A percentile compares a stretch with the other conserved stretches of the same genome.
These are phyloP conservation scores for Spathaspora gorwiae DNA, from an alignment of 805 yeast genomes.

Conservation along the genomic window DNA sequence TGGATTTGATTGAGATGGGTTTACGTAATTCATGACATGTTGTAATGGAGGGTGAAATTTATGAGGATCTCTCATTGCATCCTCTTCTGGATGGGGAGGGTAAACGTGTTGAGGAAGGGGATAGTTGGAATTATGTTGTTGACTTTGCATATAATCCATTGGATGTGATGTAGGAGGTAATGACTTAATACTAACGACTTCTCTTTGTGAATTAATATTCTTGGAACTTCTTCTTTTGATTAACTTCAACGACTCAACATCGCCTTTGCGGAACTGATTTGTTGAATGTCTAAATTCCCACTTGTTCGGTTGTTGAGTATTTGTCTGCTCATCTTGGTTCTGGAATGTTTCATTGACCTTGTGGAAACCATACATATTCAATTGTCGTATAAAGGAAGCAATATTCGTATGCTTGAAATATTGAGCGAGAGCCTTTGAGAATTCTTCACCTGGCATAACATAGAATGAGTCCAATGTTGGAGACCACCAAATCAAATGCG, in stretches of 20 bases:
- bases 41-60: constrained; percentile 7
- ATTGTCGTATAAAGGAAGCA: constrained; percentile 39
- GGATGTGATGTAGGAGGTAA: constrained; percentile 11
- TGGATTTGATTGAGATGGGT: constrained; percentile 5
- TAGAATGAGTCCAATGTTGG: constrained; percentile 65
- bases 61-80: neutral
- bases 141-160: constrained; percentile 1
- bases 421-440: constrained; percentile 62
- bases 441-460: constrained; percentile 82
- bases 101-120: neutral
- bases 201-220: constrained; percentile 34
- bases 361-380: constrained; percentile 45
- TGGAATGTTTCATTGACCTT: constrained; percentile 40
- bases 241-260: constrained; percentile 61
- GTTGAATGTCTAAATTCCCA: constrained; percentile 93
- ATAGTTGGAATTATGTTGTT: neutral
- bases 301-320: constrained; percentile 3
- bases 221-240: constrained; percentile 72
- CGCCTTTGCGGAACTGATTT: constrained; percentile 76
- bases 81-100: constrained; percentile 1
- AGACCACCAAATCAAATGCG: constrained; percentile 86
- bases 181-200: constrained; percentile 32
- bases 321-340: constrained; percentile 12
- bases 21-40: constrained; percentile 3
- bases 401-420: constrained; percentile 49